Conservation (phyloP, 345 rosid genomes). For the Populus nigra region DNA sequence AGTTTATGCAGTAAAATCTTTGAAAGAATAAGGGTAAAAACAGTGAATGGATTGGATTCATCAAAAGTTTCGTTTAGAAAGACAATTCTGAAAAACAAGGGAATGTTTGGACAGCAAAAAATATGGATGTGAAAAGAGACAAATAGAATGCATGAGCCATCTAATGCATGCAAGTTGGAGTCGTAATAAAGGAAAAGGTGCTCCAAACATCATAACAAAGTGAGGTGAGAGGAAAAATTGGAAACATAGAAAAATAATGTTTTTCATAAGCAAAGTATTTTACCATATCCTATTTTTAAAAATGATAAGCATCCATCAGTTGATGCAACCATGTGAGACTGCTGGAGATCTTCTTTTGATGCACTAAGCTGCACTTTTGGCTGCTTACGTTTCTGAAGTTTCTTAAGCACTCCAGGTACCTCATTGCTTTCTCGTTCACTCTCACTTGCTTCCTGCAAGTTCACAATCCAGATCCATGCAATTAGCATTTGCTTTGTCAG, state of each 20-base stretch:
- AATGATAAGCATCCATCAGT: slow-evolving; percentile 71
- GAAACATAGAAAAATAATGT: background rate
- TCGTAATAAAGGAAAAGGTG: background rate
- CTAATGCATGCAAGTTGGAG: background rate
- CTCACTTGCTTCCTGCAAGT: slow-evolving; percentile 71
- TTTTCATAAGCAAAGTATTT: slow-evolving; percentile 8
- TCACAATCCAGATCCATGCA: background rate
- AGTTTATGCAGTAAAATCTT: background rate
- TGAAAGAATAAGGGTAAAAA: background rate
- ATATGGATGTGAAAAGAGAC: background rate
- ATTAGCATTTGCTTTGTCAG: background rate
- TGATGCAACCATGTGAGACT: slow-evolving; percentile 37
- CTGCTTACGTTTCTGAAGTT: slow-evolving; percentile 60
- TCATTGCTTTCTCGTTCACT: slow-evolving; percentile 70
- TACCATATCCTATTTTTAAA: slow-evolving; percentile 78
- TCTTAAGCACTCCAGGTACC: slow-evolving; percentile 41
- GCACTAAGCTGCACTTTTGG: slow-evolving; percentile 46
- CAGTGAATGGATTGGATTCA: background rate
- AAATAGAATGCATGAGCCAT: background rate
- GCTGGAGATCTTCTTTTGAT: slow-evolving; percentile 49
- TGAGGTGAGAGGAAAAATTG: background rate
- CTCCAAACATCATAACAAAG: background rate
- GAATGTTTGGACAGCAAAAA: background rate
- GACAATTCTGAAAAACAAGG: background rate
- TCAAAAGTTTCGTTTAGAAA: background rate